Evolutionary conservation across 208 protist species (phyloP), one percentile per base, ranked within the genome.

Genomic region (Kentomonas sorsogonicus): DNA sequence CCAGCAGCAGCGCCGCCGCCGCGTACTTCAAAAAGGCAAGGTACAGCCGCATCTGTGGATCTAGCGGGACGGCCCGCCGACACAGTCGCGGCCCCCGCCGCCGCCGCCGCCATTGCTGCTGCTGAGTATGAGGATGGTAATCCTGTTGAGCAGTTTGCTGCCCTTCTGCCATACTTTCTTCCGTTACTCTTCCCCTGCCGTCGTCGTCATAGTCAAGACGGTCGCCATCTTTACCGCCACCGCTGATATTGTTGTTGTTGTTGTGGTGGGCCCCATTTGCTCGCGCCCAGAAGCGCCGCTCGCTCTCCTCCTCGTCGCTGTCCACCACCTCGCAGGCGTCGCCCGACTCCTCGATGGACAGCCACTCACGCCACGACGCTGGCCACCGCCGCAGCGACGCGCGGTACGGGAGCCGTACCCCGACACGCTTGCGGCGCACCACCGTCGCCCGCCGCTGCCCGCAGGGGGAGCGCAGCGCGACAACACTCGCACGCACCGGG

Each of bases 21-120:
- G 88, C 86, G 54, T 79, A 79, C 52, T 89, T 88, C 23, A 94
- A 65, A 26, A 81, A 89, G 50, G 72, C 82, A 60, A 86, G 53
- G 72, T 94, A 94, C 20, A 91, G 68, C 15, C 81, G 69, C 33
- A 87, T 79, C 50, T 91, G 83, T 2, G 87, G 87, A 56, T 94
- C 83, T 3, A 86, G 66, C 13, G 75, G 66, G 34, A 34, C 9
- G 11, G 20, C 27, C 11, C 34, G 16, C 15, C 15, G 13, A 23
- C 38, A 16, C 16, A 11, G 36, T 11, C 46, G 10, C 6, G 46
- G 25, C 29, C 18, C 7, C 36, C 26, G 41, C 48, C 38, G 44
- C 20, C 43, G 7, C 3, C 31, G 20, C 27, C 15, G 18, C 0
- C 18, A n/a, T 27, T 23, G 33, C 5, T 27, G 20, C n/a, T n/a